Evolutionary conservation across 2,329 filamentous ascomycete species (phyloP).

Genomic region (Hirsutella rhossiliensis): DNA sequence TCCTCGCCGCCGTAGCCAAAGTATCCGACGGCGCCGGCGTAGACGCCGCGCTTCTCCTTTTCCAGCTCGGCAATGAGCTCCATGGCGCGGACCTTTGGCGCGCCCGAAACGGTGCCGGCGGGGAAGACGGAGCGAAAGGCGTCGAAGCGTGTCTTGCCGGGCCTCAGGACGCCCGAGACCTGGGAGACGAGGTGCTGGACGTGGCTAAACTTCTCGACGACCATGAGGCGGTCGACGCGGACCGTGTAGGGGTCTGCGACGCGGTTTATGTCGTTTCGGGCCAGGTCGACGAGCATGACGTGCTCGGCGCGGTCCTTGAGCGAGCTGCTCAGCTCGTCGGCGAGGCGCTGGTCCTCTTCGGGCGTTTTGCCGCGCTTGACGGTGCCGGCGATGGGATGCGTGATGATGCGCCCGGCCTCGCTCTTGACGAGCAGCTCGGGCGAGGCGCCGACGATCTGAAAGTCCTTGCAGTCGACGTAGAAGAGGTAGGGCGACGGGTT

Average conservation of each 20-base stretch:
- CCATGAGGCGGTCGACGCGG: constrained; percentile 87
- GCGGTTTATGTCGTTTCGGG: constrained; percentile 91
- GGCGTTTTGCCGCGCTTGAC: constrained; percentile 73
- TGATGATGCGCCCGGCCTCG: constrained; percentile 78
- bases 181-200: constrained; percentile 96
- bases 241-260: constrained; percentile 86
- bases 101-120: constrained; percentile 87
- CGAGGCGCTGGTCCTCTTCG: constrained; percentile 71
- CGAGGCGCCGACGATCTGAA: constrained; percentile 90
- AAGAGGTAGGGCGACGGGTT: constrained; percentile 97
- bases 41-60: constrained; percentile 85
- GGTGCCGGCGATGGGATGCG: constrained; percentile 93
- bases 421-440: constrained; percentile 91
- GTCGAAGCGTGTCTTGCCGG: constrained; percentile 81
- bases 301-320: constrained; percentile 91
- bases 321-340: constrained; percentile 62
- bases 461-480: constrained; percentile 82
- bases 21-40: constrained; percentile 92
- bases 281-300: constrained; percentile 95
- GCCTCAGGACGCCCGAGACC: constrained; percentile 79
- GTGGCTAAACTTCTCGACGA: constrained; percentile 87
- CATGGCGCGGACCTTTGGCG: constrained; percentile 95
- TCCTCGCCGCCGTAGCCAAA: constrained; percentile 77
- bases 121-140: constrained; percentile 96
- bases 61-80: constrained; percentile 93